Conservation (phyloP, 352 stramenopile species). For the Blastocystis sp. region DNA sequence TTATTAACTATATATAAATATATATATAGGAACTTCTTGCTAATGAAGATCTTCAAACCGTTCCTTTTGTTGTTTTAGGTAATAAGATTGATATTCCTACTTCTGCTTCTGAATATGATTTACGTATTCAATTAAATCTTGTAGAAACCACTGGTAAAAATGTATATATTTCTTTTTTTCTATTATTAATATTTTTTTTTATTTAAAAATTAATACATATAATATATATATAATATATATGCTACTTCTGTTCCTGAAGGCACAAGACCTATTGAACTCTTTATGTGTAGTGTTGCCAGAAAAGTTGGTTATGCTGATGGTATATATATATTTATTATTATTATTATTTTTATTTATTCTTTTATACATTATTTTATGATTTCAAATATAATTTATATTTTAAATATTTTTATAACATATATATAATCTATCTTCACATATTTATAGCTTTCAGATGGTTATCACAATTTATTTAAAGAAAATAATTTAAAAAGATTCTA, state of each 20-base stretch:
- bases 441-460: too few species aligned
- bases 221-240: conserved; percentile 1
- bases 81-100: conserved; percentile 98
- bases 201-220: neutral
- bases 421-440: too few species aligned
- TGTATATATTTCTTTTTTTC: conserved; percentile 21
- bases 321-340: conserved; percentile 25
- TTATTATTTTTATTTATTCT: too few species aligned
- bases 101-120: conserved; percentile 88
- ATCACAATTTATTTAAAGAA: too few species aligned
- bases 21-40: conserved; percentile 60
- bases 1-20: conserved; percentile 41
- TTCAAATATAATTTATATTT: too few species aligned
- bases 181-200: neutral
- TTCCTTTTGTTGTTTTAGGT: conserved; percentile 93
- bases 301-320: conserved; percentile 92
- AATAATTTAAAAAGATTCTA: too few species aligned
- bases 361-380: too few species aligned
- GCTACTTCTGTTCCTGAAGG: conserved; percentile 40
- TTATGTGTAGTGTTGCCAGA: conserved; percentile 97
- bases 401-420: too few species aligned
- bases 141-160: conserved; percentile 98
- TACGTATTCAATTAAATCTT: conserved; percentile 73
- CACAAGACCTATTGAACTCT: conserved; percentile 81
- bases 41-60: conserved; percentile 83